A percentile compares a stretch with the other conserved stretches of the same genome.
Conservation (phyloP, 768 basidiomycete genomes). For the Solioccasus polychromus region DNA sequence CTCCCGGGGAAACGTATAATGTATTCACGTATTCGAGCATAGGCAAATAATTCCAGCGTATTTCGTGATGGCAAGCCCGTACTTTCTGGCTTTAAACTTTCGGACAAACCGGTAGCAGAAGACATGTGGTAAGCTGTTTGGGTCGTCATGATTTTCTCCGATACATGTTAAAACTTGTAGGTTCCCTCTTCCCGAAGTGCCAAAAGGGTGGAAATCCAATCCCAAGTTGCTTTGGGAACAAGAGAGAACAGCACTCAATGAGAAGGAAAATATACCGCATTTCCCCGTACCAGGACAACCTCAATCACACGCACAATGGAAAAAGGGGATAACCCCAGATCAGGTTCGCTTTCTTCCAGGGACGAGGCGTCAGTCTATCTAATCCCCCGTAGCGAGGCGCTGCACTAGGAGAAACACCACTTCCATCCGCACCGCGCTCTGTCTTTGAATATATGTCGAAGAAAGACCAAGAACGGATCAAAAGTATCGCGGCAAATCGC, state of each 20-base stretch:
- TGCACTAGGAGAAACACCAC: constrained; percentile 77
- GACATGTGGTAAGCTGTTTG: constrained; percentile 57
- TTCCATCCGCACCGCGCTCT: constrained; percentile 69
- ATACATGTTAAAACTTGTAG: constrained; percentile 37
- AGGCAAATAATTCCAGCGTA: constrained; percentile 12
- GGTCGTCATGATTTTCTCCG: constrained; percentile 13
- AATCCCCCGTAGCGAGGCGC: constrained; percentile 64
- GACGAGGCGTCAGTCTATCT: background rate
- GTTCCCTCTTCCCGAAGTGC: constrained; percentile 83
- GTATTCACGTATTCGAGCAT: constrained; percentile 24
- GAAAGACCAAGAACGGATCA: constrained; percentile 85
- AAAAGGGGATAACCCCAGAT: constrained; percentile 62
- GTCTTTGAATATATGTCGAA: constrained; percentile 94
- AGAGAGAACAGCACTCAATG: constrained; percentile 35
- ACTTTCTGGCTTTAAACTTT: constrained; percentile 72
- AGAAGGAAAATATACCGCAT: constrained; percentile 45
- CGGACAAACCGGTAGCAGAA: constrained; percentile 63
- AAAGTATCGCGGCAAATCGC: constrained; percentile 46
- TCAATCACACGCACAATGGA: constrained; percentile 50
- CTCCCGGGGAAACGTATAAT: background rate
- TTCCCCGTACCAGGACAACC: constrained; percentile 22
- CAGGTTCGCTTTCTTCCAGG: constrained; percentile 47
- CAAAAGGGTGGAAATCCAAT: constrained; percentile 81
- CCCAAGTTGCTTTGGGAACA: constrained; percentile 72
- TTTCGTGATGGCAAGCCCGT: constrained; percentile 79